phyloP scores from a whole-genome alignment of 306 rosid genomes.

The Vachellia pachyceras region DNA sequence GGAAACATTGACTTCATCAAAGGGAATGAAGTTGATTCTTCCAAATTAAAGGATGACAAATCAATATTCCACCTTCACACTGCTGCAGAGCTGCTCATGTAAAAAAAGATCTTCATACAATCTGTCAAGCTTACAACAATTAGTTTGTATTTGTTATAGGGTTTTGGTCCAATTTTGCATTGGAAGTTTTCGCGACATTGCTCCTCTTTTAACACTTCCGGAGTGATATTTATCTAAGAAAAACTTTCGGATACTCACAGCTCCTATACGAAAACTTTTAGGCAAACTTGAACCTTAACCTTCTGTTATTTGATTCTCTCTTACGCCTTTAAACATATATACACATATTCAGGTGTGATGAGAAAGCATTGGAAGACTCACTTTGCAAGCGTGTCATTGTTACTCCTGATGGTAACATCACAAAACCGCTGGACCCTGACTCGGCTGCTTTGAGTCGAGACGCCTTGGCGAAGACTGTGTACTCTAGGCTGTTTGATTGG shows the following conservation, averaged over 20 bases:
- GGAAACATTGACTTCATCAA: conserved; percentile 77
- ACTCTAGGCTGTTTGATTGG: conserved; percentile 85
- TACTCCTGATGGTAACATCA: conserved; percentile 88
- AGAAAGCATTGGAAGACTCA: conserved; percentile 71
- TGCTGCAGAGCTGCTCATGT: conserved; percentile 80
- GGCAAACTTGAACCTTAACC: no score
- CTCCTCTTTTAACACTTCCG: no score
- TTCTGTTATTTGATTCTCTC: background rate
- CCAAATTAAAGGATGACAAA: conserved; percentile 78
- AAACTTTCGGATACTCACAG: no score
- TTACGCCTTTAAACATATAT: conserved; percentile 14
- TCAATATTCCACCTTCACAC: conserved; percentile 72
- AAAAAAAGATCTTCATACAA: conserved; percentile 40
- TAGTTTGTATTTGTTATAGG: no score
- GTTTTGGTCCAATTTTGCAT: no score
- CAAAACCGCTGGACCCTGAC: conserved; percentile 73
- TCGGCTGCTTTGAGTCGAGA: conserved; percentile 82
- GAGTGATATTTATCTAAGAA: no score
- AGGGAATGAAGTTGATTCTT: conserved; percentile 81
- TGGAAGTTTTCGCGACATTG: no score
- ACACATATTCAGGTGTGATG: conserved; percentile 64
- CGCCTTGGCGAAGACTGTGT: conserved; percentile 82
- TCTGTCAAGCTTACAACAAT: conserved; percentile 12
- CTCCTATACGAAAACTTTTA: no score
- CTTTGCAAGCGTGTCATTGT: conserved; percentile 91